Conservation (phyloP, 2,329 filamentous ascomycete genomes). For the Didymella arachidicola region DNA sequence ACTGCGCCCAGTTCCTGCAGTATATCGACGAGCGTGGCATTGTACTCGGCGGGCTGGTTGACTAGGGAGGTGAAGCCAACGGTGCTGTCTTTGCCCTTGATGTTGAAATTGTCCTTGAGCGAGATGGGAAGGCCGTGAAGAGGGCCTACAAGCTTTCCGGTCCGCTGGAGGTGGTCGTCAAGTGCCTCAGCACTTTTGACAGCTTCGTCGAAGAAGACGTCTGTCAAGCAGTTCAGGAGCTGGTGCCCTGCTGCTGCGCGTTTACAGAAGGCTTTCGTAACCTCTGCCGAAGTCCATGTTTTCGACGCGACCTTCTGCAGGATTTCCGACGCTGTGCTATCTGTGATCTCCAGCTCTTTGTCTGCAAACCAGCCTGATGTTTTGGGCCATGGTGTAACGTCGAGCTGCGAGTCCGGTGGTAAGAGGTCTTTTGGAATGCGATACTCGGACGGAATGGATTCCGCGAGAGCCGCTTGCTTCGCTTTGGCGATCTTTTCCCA, state of each 20-base stretch:
- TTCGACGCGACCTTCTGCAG: conserved; percentile 52
- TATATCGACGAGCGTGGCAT: conserved; percentile 66
- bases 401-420: conserved; percentile 61
- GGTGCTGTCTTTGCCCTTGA: conserved; percentile 66
- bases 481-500: conserved; percentile 58
- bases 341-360: conserved; percentile 61
- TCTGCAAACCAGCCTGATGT: conserved; percentile 67
- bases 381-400: conserved; percentile 65
- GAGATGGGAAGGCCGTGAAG: conserved; percentile 65
- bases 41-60: conserved; percentile 63
- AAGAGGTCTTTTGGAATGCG: conserved; percentile 62
- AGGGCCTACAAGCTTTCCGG: conserved; percentile 63
- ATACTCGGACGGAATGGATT: conserved; percentile 67
- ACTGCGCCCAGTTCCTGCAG: conserved; percentile 69
- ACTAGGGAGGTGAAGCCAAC: conserved; percentile 71
- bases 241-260: conserved; percentile 64
- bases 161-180: conserved; percentile 59
- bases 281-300: conserved; percentile 61
- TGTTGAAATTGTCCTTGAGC: conserved; percentile 75
- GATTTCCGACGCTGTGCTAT: conserved; percentile 51
- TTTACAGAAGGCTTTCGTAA: conserved; percentile 64
- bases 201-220: conserved; percentile 64
- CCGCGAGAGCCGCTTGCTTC: conserved; percentile 54
- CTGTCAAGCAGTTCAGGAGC: conserved; percentile 67
- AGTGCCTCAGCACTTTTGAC: conserved; percentile 60